Evolutionary conservation across 2,329 filamentous ascomycete species (phyloP), one percentile per base, ranked within the genome.

Genomic region (Fusarium sp.): DNA sequence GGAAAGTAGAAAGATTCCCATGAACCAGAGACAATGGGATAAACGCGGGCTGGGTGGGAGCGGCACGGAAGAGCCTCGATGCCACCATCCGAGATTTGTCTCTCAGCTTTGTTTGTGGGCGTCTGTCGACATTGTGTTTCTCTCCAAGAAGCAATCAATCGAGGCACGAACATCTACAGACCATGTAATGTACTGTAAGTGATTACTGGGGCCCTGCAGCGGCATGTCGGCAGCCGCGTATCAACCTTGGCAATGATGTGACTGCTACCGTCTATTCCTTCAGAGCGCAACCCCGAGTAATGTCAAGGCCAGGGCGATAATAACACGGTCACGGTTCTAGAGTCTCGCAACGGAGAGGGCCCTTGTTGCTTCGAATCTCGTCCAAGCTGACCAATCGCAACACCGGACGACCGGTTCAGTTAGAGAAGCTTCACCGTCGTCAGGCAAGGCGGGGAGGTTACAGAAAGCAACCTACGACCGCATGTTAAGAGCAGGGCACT

Each of bases 41-140:
- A 56, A 17, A 38, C 20, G 32, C 63, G 33, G 50, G n/a, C 27
- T 32, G 62, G 60, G 12, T 56, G 43, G 59, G 65, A 63, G 58
- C 63, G 64, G 45, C 25, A 74, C 65, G 57, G 58, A 59, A 63
- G 63, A 40, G 40, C 56, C 69, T 74, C 56, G 69, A 72, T 74
- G 72, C 72, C 66, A 62, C 38, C 40, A 57, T 63, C 72, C 65
- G 63, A 57, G 22, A 30, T 70, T 63, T 72, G 52, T 74, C 47
- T 52, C 47, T 30, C 60, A 60, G 59, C 65, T 63, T 56, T 43
- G 60, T 56, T 63, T 66, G 58, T 58, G 11, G 12, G 15, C n/a
- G 47, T 12, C 20, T 30, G 47, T 52, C 47, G 30, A 27, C 22
- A 50, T 52, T 52, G 15, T 30, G 47, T 27, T 30, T 25, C 43